phyloP scores from a whole-genome alignment of 2,329 filamentous ascomycete genomes.

The Cladosporium oxysporum region DNA sequence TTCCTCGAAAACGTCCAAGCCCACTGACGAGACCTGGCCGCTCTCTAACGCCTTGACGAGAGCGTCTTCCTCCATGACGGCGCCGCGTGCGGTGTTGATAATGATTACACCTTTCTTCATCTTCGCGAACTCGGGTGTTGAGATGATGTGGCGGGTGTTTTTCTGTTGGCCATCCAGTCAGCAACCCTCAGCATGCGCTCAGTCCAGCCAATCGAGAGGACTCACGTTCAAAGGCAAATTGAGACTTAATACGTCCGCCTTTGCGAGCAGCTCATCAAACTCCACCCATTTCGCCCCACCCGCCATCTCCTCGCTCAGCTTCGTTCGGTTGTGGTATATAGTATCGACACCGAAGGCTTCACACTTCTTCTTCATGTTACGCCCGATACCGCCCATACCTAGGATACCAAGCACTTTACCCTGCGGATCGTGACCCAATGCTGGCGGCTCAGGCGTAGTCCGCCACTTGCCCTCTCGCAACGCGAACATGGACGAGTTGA shows the following conservation, averaged over 20 bases:
- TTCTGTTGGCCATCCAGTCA: slow-evolving; percentile 41
- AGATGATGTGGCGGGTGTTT: slow-evolving; percentile 75
- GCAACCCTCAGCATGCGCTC: neutral
- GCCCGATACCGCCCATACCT: slow-evolving; percentile 83
- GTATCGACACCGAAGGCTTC: slow-evolving; percentile 74
- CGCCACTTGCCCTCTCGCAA: slow-evolving; percentile 70
- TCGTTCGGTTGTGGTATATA: slow-evolving; percentile 71
- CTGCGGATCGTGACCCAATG: slow-evolving; percentile 72
- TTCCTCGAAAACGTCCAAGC: slow-evolving; percentile 80
- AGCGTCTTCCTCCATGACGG: slow-evolving; percentile 78
- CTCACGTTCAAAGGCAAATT: slow-evolving; percentile 80
- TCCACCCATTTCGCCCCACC: slow-evolving; percentile 66
- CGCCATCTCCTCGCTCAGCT: slow-evolving; percentile 57
- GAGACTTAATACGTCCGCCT: slow-evolving; percentile 75
- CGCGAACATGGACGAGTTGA: slow-evolving; percentile 65
- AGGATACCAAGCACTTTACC: slow-evolving; percentile 78
- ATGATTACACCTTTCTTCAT: slow-evolving; percentile 80
- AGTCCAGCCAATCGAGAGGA: slow-evolving; percentile 25
- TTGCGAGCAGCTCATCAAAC: slow-evolving; percentile 70
- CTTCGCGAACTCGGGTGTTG: slow-evolving; percentile 66
- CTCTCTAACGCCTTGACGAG: slow-evolving; percentile 71
- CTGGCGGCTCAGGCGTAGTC: slow-evolving; percentile 53
- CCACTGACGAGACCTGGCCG: slow-evolving; percentile 69
- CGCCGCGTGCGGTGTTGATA: slow-evolving; percentile 80
- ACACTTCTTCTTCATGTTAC: slow-evolving; percentile 73